These are phyloP conservation scores for Pythium dissotocum DNA, from an alignment of 352 stramenopile species.

Conservation along the genomic window DNA sequence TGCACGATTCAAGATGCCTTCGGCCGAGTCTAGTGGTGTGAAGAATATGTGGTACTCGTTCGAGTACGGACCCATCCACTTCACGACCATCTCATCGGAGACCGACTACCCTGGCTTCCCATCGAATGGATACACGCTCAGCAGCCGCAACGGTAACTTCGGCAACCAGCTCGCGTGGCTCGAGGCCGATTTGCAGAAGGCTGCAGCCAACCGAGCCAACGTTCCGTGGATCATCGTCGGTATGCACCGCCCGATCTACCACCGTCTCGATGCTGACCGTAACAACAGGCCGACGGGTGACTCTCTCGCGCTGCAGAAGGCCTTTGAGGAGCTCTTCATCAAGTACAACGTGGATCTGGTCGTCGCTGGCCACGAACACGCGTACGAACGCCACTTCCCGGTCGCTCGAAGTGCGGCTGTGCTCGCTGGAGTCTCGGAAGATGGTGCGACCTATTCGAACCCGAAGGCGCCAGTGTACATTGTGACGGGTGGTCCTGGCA, in stretches of 20 bases:
- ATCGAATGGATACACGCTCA: constrained; percentile 38
- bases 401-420: constrained; percentile 16
- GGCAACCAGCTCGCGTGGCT: constrained; percentile 56
- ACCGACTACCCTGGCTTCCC: constrained; percentile 45
- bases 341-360: constrained; percentile 50
- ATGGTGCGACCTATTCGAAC: constrained; percentile 22
- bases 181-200: constrained; percentile 47
- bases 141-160: constrained; percentile 42
- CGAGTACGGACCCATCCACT: constrained; percentile 56
- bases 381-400: constrained; percentile 28
- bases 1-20: constrained; percentile 41
- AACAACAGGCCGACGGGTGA: constrained; percentile 17
- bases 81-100: constrained; percentile 70
- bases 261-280: background rate
- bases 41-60: constrained; percentile 63
- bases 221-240: constrained; percentile 55
- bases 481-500: constrained; percentile 3
- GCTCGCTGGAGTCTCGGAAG: constrained; percentile 23
- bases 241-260: constrained; percentile 39
- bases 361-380: constrained; percentile 40
- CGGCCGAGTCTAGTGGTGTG: constrained; percentile 35
- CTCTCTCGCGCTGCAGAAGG: constrained; percentile 32
- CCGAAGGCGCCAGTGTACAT: constrained; percentile 31
- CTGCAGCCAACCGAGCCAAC: constrained; percentile 41
- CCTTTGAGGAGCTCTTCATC: constrained; percentile 51